Evolutionary conservation across 306 rosid genomes (phyloP).

Genomic region (Cucurbita pepo): DNA sequence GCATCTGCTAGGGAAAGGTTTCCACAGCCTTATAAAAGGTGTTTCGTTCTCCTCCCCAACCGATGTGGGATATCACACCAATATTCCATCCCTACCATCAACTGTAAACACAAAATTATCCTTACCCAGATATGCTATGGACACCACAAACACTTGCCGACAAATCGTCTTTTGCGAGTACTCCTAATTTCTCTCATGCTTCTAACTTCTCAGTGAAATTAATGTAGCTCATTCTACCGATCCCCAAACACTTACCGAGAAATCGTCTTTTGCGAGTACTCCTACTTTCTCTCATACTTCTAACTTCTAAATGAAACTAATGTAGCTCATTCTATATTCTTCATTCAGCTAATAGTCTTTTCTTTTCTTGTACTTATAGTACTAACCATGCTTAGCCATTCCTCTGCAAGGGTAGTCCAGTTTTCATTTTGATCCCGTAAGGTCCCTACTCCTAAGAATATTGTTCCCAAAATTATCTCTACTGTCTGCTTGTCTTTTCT

Average conservation of each 20-base stretch:
- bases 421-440: neutral
- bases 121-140: neutral
- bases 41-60: no score
- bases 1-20: no score
- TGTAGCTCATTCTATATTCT: neutral
- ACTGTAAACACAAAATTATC: neutral
- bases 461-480: neutral
- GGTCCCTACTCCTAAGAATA: neutral
- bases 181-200: neutral
- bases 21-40: no score
- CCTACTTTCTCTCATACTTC: neutral
- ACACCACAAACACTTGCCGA: neutral
- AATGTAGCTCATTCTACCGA: neutral
- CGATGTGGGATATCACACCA: no score
- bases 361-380: neutral
- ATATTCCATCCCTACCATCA: neutral
- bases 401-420: neutral
- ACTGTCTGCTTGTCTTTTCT: neutral
- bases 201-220: neutral
- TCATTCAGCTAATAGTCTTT: neutral
- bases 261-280: neutral
- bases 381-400: neutral
- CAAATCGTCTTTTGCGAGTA: neutral
- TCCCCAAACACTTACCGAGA: neutral
- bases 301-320: neutral